These are phyloP conservation scores for Porphyrellus sp. DNA, from an alignment of 1,284 basidiomycete genomes.

Conservation along the genomic window DNA sequence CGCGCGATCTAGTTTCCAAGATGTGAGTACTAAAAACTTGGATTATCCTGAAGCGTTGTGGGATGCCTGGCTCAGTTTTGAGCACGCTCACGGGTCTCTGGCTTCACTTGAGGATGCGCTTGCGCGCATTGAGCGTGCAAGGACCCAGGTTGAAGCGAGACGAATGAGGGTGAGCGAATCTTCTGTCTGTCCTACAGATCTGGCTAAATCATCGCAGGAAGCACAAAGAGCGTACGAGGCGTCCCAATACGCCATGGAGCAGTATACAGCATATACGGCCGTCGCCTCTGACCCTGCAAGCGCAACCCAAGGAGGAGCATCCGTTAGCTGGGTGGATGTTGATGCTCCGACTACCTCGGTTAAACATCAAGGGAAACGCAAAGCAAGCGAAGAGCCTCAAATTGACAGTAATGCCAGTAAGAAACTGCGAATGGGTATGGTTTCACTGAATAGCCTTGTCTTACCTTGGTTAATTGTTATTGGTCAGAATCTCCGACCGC, in stretches of 20 bases:
- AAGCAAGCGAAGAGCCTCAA: conserved; percentile 50
- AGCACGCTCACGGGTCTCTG: conserved; percentile 77
- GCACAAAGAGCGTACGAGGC: conserved; percentile 55
- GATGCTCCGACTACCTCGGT: conserved; percentile 36
- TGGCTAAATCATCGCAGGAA: conserved; percentile 41
- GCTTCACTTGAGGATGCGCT: conserved; percentile 67
- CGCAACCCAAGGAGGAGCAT: conserved; percentile 4
- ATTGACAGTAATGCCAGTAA: conserved; percentile 51
- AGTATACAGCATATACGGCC: conserved; percentile 41
- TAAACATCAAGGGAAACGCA: conserved; percentile 54
- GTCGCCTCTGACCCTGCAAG: conserved; percentile 33
- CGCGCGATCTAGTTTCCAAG: conserved; percentile 64
- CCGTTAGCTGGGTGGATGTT: conserved; percentile 48
- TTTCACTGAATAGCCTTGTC: neutral
- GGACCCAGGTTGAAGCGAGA: conserved; percentile 57
- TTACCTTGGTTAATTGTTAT: conserved; percentile 5
- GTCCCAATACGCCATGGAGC: conserved; percentile 46
- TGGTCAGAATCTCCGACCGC: conserved; percentile 43
- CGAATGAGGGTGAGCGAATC: conserved; percentile 58
- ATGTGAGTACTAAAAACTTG: conserved; percentile 63
- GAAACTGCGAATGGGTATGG: conserved; percentile 56
- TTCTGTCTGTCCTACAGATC: neutral
- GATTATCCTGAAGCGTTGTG: conserved; percentile 94
- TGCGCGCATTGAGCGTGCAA: conserved; percentile 65
- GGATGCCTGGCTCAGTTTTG: conserved; percentile 85